phyloP scores from a whole-genome alignment of 805 yeast genomes.

The Wickerhamomyces bisporus region DNA sequence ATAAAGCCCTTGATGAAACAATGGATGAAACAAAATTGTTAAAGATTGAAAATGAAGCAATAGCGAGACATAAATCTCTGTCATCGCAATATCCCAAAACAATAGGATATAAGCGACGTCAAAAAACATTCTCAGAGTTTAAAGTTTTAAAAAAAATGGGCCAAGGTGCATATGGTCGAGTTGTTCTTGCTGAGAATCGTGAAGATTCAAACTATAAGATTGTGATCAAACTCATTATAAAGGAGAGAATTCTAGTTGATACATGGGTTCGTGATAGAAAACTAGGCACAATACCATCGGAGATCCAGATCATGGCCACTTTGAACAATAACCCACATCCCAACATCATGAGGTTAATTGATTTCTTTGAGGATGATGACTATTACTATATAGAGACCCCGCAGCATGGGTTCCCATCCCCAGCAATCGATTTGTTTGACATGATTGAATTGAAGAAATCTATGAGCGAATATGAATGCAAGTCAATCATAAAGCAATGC shows the following conservation, averaged over 20 bases:
- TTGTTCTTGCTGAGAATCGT: conserved; percentile 68
- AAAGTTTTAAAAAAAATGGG: conserved; percentile 74
- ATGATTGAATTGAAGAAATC: conserved; percentile 79
- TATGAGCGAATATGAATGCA: conserved; percentile 76
- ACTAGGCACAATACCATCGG: conserved; percentile 93
- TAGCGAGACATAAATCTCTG: conserved; percentile 29
- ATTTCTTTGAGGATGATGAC: conserved; percentile 87
- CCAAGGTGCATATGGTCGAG: conserved; percentile 96
- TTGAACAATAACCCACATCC: conserved; percentile 76
- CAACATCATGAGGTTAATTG: conserved; percentile 77
- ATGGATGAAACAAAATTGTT: conserved; percentile 37
- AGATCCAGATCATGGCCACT: conserved; percentile 88
- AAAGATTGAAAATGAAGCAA: conserved; percentile 38
- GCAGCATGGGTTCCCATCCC: conserved; percentile 75
- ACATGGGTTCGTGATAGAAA: conserved; percentile 94
- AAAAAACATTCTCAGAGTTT: conserved; percentile 69
- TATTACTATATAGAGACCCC: conserved; percentile 90
- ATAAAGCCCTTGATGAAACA: background rate
- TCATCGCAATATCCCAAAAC: conserved; percentile 35
- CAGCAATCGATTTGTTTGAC: conserved; percentile 91
- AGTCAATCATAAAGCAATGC: conserved; percentile 72
- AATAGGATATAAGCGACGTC: conserved; percentile 66
- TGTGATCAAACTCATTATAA: conserved; percentile 84
- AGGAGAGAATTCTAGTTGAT: conserved; percentile 89
- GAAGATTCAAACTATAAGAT: conserved; percentile 59